Percentiles rank a stretch among this genome's conserved stretches.
Conservation (phyloP, 2,329 filamentous ascomycete genomes). For the Aureobasidium sp. region DNA sequence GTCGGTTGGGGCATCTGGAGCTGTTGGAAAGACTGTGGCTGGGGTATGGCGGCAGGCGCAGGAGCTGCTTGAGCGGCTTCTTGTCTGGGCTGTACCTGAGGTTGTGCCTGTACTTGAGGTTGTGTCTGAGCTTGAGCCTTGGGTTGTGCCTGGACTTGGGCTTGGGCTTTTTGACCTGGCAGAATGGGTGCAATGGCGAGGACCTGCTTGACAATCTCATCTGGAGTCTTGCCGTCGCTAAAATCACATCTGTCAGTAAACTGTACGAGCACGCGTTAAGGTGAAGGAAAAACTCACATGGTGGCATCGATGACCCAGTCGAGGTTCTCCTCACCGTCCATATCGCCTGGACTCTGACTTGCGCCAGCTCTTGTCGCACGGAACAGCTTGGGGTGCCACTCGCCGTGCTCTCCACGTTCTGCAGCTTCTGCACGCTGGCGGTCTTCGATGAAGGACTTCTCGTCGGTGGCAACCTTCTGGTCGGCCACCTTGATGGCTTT, state of each 20-base stretch:
- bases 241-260: constrained; percentile 18
- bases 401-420: constrained; percentile 66
- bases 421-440: constrained; percentile 84
- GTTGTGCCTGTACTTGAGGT: constrained; percentile 28
- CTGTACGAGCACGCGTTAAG: constrained; percentile 12
- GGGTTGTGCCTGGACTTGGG: constrained; percentile 20
- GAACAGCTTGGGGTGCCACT: constrained; percentile 88
- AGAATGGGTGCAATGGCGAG: constrained; percentile 79
- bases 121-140: constrained; percentile 29
- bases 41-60: neutral
- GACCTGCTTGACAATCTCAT: constrained; percentile 69
- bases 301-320: constrained; percentile 92
- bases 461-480: constrained; percentile 82
- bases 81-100: neutral
- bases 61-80: constrained; percentile 40
- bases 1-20: neutral
- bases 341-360: constrained; percentile 43
- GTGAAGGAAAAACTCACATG: constrained; percentile 53
- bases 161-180: constrained; percentile 60
- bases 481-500: constrained; percentile 77
- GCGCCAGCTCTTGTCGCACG: constrained; percentile 64
- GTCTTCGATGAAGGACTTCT: constrained; percentile 95
- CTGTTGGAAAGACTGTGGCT: neutral
- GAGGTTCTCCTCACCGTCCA: constrained; percentile 79
- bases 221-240: constrained; percentile 58